These are phyloP conservation scores for Linanthus parryae DNA, from an alignment of 148 eudicot species.

Conservation along the genomic window DNA sequence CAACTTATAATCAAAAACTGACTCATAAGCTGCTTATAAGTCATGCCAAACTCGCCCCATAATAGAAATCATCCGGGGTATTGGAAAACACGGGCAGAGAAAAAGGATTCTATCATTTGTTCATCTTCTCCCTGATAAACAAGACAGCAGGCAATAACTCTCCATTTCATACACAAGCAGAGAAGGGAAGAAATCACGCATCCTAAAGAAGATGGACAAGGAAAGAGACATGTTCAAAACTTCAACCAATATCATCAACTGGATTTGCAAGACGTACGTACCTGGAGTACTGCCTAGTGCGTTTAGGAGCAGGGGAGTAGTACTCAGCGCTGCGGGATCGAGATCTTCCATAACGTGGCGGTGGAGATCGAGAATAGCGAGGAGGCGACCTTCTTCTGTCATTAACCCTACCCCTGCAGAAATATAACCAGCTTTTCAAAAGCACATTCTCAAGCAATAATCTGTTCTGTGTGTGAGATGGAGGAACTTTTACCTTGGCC, in stretches of 20 bases:
- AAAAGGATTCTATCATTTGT: neutral
- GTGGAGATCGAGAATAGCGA: constrained; percentile 65
- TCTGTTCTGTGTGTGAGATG: no score
- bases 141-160: neutral
- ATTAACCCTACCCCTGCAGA: constrained; percentile 38
- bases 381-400: constrained; percentile 79
- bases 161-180: neutral
- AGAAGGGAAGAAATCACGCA: neutral
- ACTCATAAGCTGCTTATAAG: no score
- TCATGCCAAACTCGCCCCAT: no score
- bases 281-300: constrained; percentile 57
- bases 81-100: neutral
- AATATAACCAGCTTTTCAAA: neutral
- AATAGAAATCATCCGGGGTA: no score
- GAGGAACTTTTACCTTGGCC: constrained; percentile 31
- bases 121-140: neutral
- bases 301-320: constrained; percentile 63
- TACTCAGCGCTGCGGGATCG: constrained; percentile 56
- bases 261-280: constrained; percentile 9
- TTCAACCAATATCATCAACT: no score
- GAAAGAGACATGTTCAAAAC: neutral
- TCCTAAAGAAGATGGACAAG: neutral
- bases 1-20: neutral
- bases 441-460: neutral
- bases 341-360: constrained; percentile 65